These are phyloP conservation scores for Cercospora sp. DNA, from an alignment of 2,329 filamentous ascomycete genomes.

Conservation along the genomic window DNA sequence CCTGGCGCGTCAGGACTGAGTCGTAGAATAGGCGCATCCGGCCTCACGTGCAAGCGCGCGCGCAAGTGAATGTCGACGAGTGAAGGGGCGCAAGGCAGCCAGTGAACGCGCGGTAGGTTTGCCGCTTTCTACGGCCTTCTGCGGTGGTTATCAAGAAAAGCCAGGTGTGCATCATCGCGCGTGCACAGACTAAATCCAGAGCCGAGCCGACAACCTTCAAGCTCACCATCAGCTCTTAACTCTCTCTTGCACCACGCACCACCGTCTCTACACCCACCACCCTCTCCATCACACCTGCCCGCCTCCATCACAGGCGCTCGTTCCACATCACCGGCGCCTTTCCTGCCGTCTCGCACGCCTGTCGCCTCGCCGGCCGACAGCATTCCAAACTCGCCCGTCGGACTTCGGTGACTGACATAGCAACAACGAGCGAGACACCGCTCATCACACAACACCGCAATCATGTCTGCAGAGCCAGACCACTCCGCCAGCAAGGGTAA, in stretches of 20 bases:
- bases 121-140: slow-evolving; percentile 6
- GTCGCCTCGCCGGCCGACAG: slow-evolving; percentile 2
- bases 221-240: slow-evolving; percentile 6
- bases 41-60: slow-evolving; percentile 6
- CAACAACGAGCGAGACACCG: slow-evolving; percentile 20
- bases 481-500: slow-evolving; percentile 47
- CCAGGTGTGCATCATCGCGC: slow-evolving; percentile 3
- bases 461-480: slow-evolving; percentile 54
- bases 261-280: slow-evolving; percentile 9
- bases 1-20: not conserved
- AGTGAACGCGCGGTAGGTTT: slow-evolving; percentile 4
- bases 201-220: slow-evolving; percentile 9
- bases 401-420: slow-evolving; percentile 14
- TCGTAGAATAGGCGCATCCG: not conserved
- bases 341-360: not conserved
- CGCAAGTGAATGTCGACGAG: slow-evolving; percentile 1
- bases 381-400: slow-evolving; percentile 6
- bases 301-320: not conserved
- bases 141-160: slow-evolving; percentile 7
- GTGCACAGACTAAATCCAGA: not conserved
- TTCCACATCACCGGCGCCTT: slow-evolving; percentile 6
- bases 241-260: not conserved
- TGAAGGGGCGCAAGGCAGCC: not conserved
- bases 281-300: slow-evolving; percentile 2
- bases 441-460: slow-evolving; percentile 8